Evolutionary conservation across 2,329 filamentous ascomycete genomes (phyloP).

Genomic region (Penicillium verrucosum): DNA sequence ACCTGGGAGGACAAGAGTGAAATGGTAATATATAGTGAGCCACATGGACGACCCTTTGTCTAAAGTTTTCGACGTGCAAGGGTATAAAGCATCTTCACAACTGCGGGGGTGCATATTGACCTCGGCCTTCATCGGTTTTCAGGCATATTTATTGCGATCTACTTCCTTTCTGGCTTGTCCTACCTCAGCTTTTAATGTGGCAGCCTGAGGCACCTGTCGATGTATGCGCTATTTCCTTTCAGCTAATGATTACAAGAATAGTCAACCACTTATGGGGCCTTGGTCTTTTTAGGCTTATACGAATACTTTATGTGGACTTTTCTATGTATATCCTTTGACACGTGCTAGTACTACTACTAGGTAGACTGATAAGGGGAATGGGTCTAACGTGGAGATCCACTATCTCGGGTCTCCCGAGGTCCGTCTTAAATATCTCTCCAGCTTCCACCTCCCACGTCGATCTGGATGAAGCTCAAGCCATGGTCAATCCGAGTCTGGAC

Average conservation of each 20-base stretch:
- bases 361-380: too few species aligned
- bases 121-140: conserved; percentile 7
- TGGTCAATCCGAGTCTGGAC: conserved; percentile 17
- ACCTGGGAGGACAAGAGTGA: not conserved
- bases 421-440: not conserved
- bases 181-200: not conserved
- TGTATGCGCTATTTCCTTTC: too few species aligned
- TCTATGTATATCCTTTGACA: too few species aligned
- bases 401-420: not conserved
- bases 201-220: not conserved
- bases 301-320: too few species aligned
- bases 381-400: not conserved
- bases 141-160: not conserved
- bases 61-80: not conserved
- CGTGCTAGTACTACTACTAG: too few species aligned
- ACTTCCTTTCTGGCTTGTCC: not conserved
- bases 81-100: not conserved
- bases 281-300: too few species aligned
- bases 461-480: conserved; percentile 31
- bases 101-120: conserved; percentile 9
- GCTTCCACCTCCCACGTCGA: not conserved
- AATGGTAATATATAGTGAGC: not conserved
- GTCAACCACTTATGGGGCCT: too few species aligned
- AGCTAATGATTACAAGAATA: too few species aligned
- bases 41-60: not conserved